Evolutionary conservation across 257 asterid genomes (phyloP), one percentile per base, ranked within the genome.

Genomic region (Solanum stenotomum): DNA sequence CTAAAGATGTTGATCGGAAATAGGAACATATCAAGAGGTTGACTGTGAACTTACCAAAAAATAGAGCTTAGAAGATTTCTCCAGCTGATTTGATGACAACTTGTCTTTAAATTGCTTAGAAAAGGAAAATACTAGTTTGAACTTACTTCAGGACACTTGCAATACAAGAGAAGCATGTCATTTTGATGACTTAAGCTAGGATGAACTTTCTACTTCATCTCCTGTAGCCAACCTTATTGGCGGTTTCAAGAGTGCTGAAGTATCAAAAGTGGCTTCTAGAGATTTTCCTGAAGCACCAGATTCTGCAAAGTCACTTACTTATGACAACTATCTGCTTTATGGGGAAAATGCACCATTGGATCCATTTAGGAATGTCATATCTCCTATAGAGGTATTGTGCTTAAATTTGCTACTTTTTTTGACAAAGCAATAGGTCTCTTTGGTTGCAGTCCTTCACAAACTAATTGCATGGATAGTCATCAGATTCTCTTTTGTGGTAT

Each of bases 1-100:
- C 98, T 38, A 93, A 92, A 68, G 98, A 95, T 92, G 98, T 95
- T 85, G 93, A 96, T 22, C 91, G 91, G 52, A 94, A 95, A 90
- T 96, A 98, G 33, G 89, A 89, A 77, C 90, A 90, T 46, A 92
- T 96, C 87, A 91, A 89, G 87, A 91, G 93, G 68, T 44, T 96
- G 90, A 93, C 31, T 83, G 87, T 85, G 91, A 86, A 87, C 88
- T 94, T 87, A 87, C 63, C 52, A 85, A 9, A 88, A 84, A 92
- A 91, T n/a, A 90, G 89, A 70, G 91, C 91, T 56, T 83, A 27
- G 67, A 90, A 90, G 88, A 90, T 91, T 83, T 76, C 92, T 83
- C 74, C 87, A 14, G 61, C 81, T 27, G 83, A 87, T 84, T 87
- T 29, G 81, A 87, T 76, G 85, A 83, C 83, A 42, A 72, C 38